Evolutionary conservation across 768 basidiomycete genomes (phyloP).

Genomic region (Auriculariales sp.): DNA sequence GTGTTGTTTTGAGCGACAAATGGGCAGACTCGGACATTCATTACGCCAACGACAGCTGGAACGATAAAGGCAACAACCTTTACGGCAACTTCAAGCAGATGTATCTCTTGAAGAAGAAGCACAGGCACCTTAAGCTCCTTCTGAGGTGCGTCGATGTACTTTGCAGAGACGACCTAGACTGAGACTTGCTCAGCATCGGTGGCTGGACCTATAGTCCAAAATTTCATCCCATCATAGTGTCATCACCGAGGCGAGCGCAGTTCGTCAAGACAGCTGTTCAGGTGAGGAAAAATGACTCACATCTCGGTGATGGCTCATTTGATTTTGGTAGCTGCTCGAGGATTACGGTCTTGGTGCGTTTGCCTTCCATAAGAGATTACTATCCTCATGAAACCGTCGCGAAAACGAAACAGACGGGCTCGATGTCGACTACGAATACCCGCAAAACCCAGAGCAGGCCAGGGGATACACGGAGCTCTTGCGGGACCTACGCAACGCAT

Average conservation of each 20-base stretch:
- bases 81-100: constrained; percentile 94
- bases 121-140: constrained; percentile 66
- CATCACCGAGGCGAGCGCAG: constrained; percentile 40
- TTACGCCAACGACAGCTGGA: constrained; percentile 90
- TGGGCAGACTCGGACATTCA: constrained; percentile 99
- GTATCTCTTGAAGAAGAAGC: constrained; percentile 75
- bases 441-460: constrained; percentile 62
- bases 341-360: constrained; percentile 79
- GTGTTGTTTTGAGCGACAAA: constrained; percentile 73
- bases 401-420: no score
- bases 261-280: constrained; percentile 75
- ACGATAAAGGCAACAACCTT: constrained; percentile 76
- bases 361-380: no score
- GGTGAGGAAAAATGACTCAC: not conserved
- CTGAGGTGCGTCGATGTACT: not conserved
- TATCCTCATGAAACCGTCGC: no score
- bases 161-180: not conserved
- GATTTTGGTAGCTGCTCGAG: constrained; percentile 39
- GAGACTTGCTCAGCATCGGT: constrained; percentile 72
- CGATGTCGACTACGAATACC: constrained; percentile 91
- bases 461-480: constrained; percentile 73
- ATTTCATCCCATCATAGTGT: constrained; percentile 71
- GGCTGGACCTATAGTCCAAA: constrained; percentile 89
- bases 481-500: constrained; percentile 51
- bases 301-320: no score